Evolutionary conservation across 2,329 filamentous ascomycete genomes (phyloP).

Genomic region (Ophiostoma piceae): DNA sequence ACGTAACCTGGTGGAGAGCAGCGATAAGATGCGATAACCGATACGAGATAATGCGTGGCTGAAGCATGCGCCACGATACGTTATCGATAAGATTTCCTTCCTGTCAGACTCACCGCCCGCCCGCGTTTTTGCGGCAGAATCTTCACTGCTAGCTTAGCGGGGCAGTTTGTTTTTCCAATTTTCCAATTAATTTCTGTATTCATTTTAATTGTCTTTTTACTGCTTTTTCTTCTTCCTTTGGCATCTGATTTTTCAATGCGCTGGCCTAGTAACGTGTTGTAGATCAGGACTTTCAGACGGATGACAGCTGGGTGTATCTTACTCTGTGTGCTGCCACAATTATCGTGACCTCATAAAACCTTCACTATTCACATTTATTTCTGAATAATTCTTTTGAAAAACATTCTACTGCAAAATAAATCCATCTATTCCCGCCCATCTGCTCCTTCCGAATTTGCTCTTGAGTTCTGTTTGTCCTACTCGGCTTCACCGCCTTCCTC

Average conservation of each 20-base stretch:
- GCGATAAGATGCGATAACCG: not conserved
- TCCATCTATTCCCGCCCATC: not conserved
- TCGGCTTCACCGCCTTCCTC: not conserved
- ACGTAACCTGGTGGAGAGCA: not conserved
- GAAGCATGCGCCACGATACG: not conserved
- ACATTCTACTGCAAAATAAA: not conserved
- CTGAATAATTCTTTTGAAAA: no score
- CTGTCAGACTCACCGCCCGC: not conserved
- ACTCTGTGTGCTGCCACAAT: no score
- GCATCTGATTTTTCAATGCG: constrained; percentile 6
- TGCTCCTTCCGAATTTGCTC: not conserved
- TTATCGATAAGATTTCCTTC: not conserved
- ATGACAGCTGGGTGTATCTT: not conserved
- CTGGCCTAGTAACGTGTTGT: constrained; percentile 4
- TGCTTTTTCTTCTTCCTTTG: not conserved
- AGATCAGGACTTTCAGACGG: not conserved
- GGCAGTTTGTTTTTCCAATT: not conserved
- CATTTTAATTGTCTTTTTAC: not conserved
- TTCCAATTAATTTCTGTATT: not conserved
- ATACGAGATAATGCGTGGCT: not conserved
- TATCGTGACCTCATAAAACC: no score
- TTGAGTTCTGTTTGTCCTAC: not conserved
- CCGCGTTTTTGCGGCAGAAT: constrained; percentile 7
- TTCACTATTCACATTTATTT: no score
- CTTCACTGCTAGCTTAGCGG: not conserved